phyloP scores from a whole-genome alignment of 1,139 yeast species.

The Magnusiomyces tetraspermus region DNA sequence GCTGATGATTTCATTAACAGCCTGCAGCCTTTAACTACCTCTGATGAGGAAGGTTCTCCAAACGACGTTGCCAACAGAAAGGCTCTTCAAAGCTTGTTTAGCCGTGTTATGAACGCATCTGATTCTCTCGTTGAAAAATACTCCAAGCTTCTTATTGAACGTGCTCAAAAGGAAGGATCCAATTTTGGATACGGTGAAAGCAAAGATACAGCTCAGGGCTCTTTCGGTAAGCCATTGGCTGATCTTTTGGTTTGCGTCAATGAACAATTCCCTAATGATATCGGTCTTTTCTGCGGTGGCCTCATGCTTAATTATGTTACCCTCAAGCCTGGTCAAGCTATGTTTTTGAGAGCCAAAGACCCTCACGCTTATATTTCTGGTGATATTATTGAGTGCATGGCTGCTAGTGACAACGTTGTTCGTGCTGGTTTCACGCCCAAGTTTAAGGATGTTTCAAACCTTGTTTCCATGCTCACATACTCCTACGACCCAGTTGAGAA shows the following conservation, averaged over 20 bases:
- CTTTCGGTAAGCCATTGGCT: conserved; percentile 37
- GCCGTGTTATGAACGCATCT: conserved; percentile 70
- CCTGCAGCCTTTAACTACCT: conserved; percentile 34
- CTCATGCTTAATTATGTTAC: conserved; percentile 79
- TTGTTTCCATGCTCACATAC: conserved; percentile 87
- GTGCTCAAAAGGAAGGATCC: conserved; percentile 40
- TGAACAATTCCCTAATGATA: conserved; percentile 83
- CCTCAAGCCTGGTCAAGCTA: conserved; percentile 87
- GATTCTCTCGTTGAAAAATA: conserved; percentile 45
- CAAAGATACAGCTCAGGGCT: neutral
- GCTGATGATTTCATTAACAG: conserved; percentile 39
- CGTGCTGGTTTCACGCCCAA: conserved; percentile 98
- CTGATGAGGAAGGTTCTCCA: conserved; percentile 39
- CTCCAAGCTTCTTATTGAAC: conserved; percentile 53
- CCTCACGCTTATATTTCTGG: conserved; percentile 97
- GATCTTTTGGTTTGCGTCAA: conserved; percentile 66
- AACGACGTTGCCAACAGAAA: conserved; percentile 40
- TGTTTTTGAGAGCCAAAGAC: conserved; percentile 92
- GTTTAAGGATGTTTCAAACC: conserved; percentile 84
- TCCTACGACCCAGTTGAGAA: conserved; percentile 80
- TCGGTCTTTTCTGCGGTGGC: conserved; percentile 95
- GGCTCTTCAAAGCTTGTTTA: conserved; percentile 65
- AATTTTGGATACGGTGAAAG: conserved; percentile 23
- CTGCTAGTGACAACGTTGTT: conserved; percentile 95
- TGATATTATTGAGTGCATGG: conserved; percentile 98